Conservation (phyloP, 2,329 filamentous ascomycete genomes). For the Podosphaera xanthii region DNA sequence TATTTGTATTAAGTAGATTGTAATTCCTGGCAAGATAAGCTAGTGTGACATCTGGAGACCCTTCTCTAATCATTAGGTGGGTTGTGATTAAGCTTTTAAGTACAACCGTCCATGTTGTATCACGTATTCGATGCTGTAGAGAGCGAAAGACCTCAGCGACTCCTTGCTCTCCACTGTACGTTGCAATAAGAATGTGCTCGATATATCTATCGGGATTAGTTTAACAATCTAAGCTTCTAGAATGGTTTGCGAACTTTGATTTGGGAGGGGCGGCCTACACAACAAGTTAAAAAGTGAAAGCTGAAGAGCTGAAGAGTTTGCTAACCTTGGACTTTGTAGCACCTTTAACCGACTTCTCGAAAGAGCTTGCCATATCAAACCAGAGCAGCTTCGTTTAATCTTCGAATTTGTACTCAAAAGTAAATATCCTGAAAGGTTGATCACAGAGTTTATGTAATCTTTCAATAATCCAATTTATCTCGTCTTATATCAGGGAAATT, state of each 20-base stretch:
- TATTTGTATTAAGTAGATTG: constrained; percentile 65
- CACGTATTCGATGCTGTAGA: constrained; percentile 66
- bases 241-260: constrained; percentile 49
- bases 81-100: constrained; percentile 94
- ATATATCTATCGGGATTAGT: constrained; percentile 26
- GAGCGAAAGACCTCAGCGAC: constrained; percentile 91
- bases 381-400: neutral
- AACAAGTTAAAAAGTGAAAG: constrained; percentile 3
- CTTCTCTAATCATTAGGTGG: constrained; percentile 94
- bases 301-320: neutral
- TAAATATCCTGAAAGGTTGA: neutral
- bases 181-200: constrained; percentile 89
- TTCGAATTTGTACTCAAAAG: neutral
- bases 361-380: constrained; percentile 52
- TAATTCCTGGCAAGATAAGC: constrained; percentile 64
- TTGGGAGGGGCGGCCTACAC: constrained; percentile 80
- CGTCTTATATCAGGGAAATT: neutral
- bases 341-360: constrained; percentile 98
- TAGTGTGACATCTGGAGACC: constrained; percentile 70
- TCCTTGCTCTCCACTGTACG: constrained; percentile 80
- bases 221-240: neutral
- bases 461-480: neutral
- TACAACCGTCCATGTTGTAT: constrained; percentile 98
- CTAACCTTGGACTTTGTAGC: constrained; percentile 89
- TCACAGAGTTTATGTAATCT: neutral